Base-by-base conservation (phyloP, 306 rosid species). In the Prunus padus region DNA sequence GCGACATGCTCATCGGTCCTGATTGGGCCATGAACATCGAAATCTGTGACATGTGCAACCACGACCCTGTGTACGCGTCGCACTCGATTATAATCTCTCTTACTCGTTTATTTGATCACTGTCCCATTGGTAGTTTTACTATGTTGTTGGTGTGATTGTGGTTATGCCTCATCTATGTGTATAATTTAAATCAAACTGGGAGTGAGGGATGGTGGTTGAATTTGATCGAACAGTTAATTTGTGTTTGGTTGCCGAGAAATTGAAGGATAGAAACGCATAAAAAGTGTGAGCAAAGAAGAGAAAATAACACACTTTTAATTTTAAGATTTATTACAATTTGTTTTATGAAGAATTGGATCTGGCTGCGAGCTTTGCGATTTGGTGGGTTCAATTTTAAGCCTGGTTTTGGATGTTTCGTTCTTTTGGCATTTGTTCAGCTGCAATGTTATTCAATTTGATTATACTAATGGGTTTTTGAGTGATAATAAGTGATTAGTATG, bases 11-110 rank as follows among this genome's bases (percentile, higher is more conserved):
- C 67, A 84, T 96, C 71, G 99, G 99, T 71, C 99, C 99, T 79
- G 99, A 96, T 81, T 96, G 99, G 99, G 98, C 98, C 62, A 88
- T 88, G 98, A 96, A 96, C 84, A 77, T 96, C 76, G 99, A 96
- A 92, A 96, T 96, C 91, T 96, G 99, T 79, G 98, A 96, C 80
- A 81, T 89, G 73, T 90, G 93, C 81, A 96, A 90, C 72, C 93
- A 88, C 14, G 97, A 90, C 70, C 97, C 92, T 71, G 93, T 88
- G 98, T 96, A 87, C 28, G 93, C 70, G n/a, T 69, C 51, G 65
- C 82, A 42, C 69, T 45, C n/a, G 73, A 67, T 78, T 86, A 46
- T 50, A 33, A 44, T 63, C 8, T 55, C 26, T 77, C 63, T 66
- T 73, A 42, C n/a, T 61, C 30, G 44, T 42, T 25, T 64, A 16